Conservation (phyloP, 257 asterid species). For the Plectranthus barbatus region DNA sequence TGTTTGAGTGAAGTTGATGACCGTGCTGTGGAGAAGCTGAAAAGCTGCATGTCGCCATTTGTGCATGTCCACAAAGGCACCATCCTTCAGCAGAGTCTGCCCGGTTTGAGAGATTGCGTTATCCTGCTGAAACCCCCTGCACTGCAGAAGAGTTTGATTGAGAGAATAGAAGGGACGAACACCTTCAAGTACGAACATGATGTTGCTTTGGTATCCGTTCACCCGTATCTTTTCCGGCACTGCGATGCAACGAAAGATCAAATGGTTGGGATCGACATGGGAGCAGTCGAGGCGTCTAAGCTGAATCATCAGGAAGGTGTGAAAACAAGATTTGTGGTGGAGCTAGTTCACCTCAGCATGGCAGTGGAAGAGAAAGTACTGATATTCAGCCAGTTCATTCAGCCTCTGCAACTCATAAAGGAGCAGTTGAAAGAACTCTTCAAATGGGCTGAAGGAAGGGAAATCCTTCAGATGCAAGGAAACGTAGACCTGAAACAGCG, state of each 20-base stretch:
- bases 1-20: conserved; percentile 5
- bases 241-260: conserved; percentile 11
- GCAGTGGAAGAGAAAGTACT: conserved; percentile 36
- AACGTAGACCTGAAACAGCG: conserved; percentile 24
- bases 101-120: conserved; percentile 46
- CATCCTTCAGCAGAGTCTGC: conserved; percentile 41
- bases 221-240: conserved; percentile 29
- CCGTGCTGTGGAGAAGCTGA: conserved; percentile 27
- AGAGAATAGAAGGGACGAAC: conserved; percentile 12
- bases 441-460: conserved; percentile 27
- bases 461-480: conserved; percentile 31
- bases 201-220: conserved; percentile 37
- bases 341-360: conserved; percentile 35
- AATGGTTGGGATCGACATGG: conserved; percentile 10
- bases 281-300: conserved; percentile 18
- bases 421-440: conserved; percentile 22
- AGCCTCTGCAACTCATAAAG: conserved; percentile 31
- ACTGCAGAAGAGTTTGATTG: conserved; percentile 35
- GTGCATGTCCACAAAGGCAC: conserved; percentile 58
- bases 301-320: conserved; percentile 33
- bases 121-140: conserved; percentile 38
- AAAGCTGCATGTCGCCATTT: conserved; percentile 36
- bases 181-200: conserved; percentile 30
- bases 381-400: conserved; percentile 44
- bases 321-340: conserved; percentile 39